Evolutionary conservation across 805 yeast genomes (phyloP), one percentile per base, ranked within the genome.

Genomic region (Metschnikowia peoriensis): DNA sequence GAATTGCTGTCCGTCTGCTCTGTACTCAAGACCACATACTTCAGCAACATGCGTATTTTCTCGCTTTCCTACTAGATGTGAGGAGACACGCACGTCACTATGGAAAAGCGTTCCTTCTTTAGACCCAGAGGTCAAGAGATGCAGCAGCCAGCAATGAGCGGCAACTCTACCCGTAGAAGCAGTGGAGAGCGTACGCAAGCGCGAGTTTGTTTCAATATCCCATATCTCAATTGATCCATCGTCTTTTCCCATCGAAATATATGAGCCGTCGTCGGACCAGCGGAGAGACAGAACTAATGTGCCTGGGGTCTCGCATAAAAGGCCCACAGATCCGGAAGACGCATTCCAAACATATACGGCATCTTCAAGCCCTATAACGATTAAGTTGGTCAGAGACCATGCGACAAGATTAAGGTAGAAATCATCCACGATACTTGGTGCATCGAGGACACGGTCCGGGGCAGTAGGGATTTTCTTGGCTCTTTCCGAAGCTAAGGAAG

Each of bases 311-410:
- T 86, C 92, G 47, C 84, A 77, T 28, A 90, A 75, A 34, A 83
- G 69, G 1, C 86, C 82, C 1, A 91, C 97, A 1, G 82, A 74
- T 0, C 97, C 97, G 0, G 88, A 76, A 5, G 80, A 75, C 1
- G 97, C 97, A 69, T 92, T 88, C 97, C 98, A 94, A 28, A 91
- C 84, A 65, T 93, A 94, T 12, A 94, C 88, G 3, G 87, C 77
- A 51, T 82, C 83, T 50, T 87, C 96, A 47, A 94, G 75, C 1
- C 97, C 99, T 64, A 94, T 88, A 1, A 97, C 97, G 34, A 94
- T 75, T 42, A 85, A 75, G 67, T 93, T 90, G 32, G 84, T 82
- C 57, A 75, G 73, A 7, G 97, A 91, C 98, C 99, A 94, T 55
- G 91, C 83, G 49, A 94, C 68, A 40, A 93, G 75, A 64, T 91